These are phyloP conservation scores for Calonectria pauciramosa DNA, from an alignment of 2,329 filamentous ascomycete species.

Conservation along the genomic window DNA sequence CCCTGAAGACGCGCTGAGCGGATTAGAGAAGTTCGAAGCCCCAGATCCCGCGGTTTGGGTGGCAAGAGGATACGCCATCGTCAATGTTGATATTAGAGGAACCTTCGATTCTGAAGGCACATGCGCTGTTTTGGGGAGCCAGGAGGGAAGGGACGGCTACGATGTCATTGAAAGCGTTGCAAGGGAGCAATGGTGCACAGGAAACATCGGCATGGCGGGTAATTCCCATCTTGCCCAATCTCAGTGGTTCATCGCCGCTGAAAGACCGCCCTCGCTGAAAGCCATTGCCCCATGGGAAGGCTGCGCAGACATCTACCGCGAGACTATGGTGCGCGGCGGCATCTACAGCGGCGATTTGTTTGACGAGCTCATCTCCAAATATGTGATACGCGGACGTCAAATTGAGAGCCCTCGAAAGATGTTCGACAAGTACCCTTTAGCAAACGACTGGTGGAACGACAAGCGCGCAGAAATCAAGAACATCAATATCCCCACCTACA, in stretches of 20 bases:
- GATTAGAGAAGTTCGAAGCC: constrained; percentile 28
- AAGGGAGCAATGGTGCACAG: constrained; percentile 17
- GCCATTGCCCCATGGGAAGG: constrained; percentile 31
- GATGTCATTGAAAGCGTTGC: constrained; percentile 22
- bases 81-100: constrained; percentile 21
- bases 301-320: constrained; percentile 21
- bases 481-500: constrained; percentile 42
- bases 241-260: constrained; percentile 19
- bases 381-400: background rate
- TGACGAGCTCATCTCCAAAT: constrained; percentile 27
- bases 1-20: background rate
- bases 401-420: constrained; percentile 41
- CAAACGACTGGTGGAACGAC: constrained; percentile 42
- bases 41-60: constrained; percentile 23
- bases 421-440: constrained; percentile 27
- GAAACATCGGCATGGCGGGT: constrained; percentile 18
- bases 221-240: constrained; percentile 24
- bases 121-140: background rate
- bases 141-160: constrained; percentile 24
- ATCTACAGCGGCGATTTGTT: constrained; percentile 20
- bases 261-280: constrained; percentile 7
- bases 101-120: constrained; percentile 7
- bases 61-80: constrained; percentile 5
- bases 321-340: constrained; percentile 43
- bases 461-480: constrained; percentile 38